These are phyloP conservation scores for Penicillium sp. DNA, from an alignment of 2,329 filamentous ascomycete genomes.

Conservation along the genomic window DNA sequence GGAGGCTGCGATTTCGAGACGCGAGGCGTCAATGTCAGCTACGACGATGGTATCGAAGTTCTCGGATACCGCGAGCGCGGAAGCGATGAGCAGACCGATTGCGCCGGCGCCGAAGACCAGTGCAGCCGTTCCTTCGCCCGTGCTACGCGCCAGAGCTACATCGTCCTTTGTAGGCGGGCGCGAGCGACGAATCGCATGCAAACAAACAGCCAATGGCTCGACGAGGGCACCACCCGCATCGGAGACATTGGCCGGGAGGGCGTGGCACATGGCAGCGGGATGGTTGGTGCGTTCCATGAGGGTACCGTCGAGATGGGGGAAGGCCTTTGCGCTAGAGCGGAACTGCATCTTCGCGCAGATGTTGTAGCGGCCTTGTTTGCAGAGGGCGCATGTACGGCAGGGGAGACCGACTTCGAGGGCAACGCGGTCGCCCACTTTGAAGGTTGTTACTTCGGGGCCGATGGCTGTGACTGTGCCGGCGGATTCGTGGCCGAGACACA, in stretches of 20 bases:
- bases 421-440: conserved; percentile 78
- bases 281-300: conserved; percentile 68
- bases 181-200: conserved; percentile 65
- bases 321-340: conserved; percentile 64
- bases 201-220: conserved; percentile 65
- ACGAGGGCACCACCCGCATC: conserved; percentile 64
- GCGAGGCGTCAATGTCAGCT: conserved; percentile 64
- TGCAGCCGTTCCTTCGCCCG: conserved; percentile 53
- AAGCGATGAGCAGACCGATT: conserved; percentile 64
- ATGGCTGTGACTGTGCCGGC: conserved; percentile 77
- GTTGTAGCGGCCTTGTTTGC: conserved; percentile 64
- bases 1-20: conserved; percentile 61
- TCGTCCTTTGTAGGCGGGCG: conserved; percentile 50
- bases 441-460: conserved; percentile 66
- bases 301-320: conserved; percentile 69
- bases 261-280: conserved; percentile 65
- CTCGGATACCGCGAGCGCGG: conserved; percentile 61
- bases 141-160: conserved; percentile 49
- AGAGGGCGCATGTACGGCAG: conserved; percentile 69
- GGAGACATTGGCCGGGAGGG: conserved; percentile 59
- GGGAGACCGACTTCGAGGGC: conserved; percentile 92
- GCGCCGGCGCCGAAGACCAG: conserved; percentile 67
- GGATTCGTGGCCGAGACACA: conserved; percentile 80
- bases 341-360: conserved; percentile 66
- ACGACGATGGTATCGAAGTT: conserved; percentile 63